These are phyloP conservation scores for Nevesoporus exiguus DNA, from an alignment of 768 basidiomycete species.

Conservation along the genomic window DNA sequence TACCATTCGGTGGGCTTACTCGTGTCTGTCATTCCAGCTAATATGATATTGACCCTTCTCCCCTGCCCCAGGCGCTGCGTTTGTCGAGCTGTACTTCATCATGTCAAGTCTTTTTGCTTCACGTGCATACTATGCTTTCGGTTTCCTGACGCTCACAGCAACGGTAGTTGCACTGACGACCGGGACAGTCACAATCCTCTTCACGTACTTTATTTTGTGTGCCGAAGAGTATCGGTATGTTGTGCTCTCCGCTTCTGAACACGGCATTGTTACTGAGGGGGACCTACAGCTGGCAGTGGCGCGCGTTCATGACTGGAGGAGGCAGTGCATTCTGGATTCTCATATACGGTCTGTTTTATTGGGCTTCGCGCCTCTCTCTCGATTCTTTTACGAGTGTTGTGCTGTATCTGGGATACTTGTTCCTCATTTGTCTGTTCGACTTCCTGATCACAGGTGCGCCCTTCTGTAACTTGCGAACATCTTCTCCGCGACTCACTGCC, in stretches of 20 bases:
- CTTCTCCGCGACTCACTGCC: slow-evolving; percentile 3
- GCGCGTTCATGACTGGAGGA: slow-evolving; percentile 87
- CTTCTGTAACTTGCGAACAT: background rate
- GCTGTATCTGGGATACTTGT: slow-evolving; percentile 88
- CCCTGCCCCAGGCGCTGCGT: slow-evolving; percentile 71
- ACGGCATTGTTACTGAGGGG: slow-evolving; percentile 2
- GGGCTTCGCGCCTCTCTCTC: slow-evolving; percentile 81
- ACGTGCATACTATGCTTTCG: slow-evolving; percentile 93
- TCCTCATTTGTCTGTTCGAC: slow-evolving; percentile 75
- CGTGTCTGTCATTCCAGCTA: background rate
- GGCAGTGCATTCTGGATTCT: slow-evolving; percentile 91
- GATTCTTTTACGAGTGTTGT: slow-evolving; percentile 76
- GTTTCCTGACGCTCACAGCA: slow-evolving; percentile 87
- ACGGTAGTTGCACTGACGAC: slow-evolving; percentile 81
- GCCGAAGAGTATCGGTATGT: slow-evolving; percentile 89
- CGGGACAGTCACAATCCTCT: slow-evolving; percentile 86
- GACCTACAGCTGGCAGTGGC: slow-evolving; percentile 88
- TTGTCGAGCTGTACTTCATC: slow-evolving; percentile 92
- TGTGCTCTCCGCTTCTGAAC: background rate
- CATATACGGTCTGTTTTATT: slow-evolving; percentile 85
- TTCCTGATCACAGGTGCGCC: slow-evolving; percentile 80
- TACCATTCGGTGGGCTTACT: slow-evolving; percentile 74
- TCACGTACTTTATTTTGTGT: slow-evolving; percentile 88
- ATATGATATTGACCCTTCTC: background rate
- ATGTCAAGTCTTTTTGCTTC: slow-evolving; percentile 90